A percentile compares a stretch with the other conserved stretches of the same genome.
Conservation (phyloP, 2,329 filamentous ascomycete species). For the Beauveria sp. region DNA sequence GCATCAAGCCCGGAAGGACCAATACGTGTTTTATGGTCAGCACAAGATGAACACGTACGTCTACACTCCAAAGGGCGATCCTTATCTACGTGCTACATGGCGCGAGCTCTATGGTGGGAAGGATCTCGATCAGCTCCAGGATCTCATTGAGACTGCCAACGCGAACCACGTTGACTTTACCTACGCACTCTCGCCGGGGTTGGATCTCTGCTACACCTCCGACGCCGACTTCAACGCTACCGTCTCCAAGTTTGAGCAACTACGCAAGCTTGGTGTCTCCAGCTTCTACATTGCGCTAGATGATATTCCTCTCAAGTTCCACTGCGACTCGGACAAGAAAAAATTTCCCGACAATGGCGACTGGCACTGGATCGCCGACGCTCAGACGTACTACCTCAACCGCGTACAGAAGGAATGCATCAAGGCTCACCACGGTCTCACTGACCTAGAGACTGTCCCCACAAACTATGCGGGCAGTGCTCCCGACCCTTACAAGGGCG, state of each 20-base stretch:
- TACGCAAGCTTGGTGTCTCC: constrained; percentile 12
- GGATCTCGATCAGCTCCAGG: constrained; percentile 12
- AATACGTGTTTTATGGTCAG: constrained; percentile 14
- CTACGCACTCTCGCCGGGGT: constrained; percentile 13
- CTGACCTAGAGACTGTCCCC: constrained; percentile 13
- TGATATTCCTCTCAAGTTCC: constrained; percentile 12
- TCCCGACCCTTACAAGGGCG: constrained; percentile 11
- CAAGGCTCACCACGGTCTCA: constrained; percentile 9
- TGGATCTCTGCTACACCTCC: constrained; percentile 14
- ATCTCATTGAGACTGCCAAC: constrained; percentile 14
- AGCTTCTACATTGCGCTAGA: constrained; percentile 15
- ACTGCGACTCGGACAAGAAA: constrained; percentile 11
- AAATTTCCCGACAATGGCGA: constrained; percentile 8
- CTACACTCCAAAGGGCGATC: constrained; percentile 14
- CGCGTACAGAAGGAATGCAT: constrained; percentile 14
- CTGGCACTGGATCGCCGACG: constrained; percentile 9
- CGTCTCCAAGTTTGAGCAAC: constrained; percentile 14
- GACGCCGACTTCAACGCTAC: constrained; percentile 14
- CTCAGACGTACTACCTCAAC: constrained; percentile 13
- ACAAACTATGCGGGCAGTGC: constrained; percentile 13
- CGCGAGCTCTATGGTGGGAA: constrained; percentile 11
- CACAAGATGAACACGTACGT: constrained; percentile 16
- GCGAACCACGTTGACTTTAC: constrained; percentile 15
- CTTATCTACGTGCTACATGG: constrained; percentile 10
- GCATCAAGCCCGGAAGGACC: constrained; percentile 14